Base-by-base conservation (phyloP, 306 rosid genomes). In the Prunus salicina region DNA sequence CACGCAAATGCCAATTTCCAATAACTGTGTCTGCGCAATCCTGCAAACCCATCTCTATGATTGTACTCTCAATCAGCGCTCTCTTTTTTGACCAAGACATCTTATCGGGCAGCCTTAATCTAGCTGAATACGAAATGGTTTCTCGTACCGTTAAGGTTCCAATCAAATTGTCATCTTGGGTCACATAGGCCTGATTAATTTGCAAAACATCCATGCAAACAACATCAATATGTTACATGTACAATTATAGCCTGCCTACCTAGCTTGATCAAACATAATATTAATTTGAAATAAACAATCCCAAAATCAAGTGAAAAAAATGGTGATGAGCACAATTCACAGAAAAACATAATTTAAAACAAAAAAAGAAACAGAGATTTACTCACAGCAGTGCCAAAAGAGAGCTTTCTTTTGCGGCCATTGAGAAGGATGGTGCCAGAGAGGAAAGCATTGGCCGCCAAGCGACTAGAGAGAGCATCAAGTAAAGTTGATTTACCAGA, bases 1-100 rank as follows among this genome's bases (percentile, higher is more conserved):
- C 99, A 8, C 99, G 83, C 78, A 96, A 78, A 78, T 96, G 99
- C 99, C 99, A 96, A 68, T 96, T 96, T 22, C 99, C 99, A 12
- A 92, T 85, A 4, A 92, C 98, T 0, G 98, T 96, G 66, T 96
- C 98, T 0, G 99, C 98, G 75, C 99, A 96, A 75, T 96, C 98
- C 65, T 92, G 97, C 32, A 96, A 92, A 8, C 99, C 99, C 99
- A 96, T 96, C 67, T 89, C 98, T 10, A 89, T 71, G 4, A 96
- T 92, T n/a, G 98, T 96, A 49, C 98, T 89, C 84, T 96, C 98
- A 45, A 96, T 82, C 22, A 91, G 64, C 2, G 93, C 92, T 34
- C 86, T 64, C 80, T 96, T 95, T 63, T 96, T 93, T 8, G 88
- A 79, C 93, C 93, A 7, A 16, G 84, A 12, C 98, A 96, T 89